These are phyloP conservation scores for Arxiozyma bovina DNA, from an alignment of 1,139 yeast genomes.

Conservation along the genomic window DNA sequence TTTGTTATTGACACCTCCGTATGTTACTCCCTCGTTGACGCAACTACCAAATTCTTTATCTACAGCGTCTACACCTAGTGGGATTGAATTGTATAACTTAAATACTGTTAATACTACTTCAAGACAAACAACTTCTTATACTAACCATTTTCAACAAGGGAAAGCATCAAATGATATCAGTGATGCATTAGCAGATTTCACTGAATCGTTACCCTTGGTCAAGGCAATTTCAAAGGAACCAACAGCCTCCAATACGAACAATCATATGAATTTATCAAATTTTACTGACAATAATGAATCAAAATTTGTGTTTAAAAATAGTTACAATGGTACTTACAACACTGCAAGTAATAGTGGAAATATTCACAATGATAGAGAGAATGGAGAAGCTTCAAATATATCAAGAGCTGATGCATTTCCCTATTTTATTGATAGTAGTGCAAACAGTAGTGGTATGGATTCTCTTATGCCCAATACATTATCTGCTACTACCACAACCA, in stretches of 20 bases:
- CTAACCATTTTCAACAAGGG: not conserved
- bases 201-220: not conserved
- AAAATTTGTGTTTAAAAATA: not conserved
- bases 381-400: not conserved
- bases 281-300: not conserved
- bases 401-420: conserved; percentile 5
- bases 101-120: not conserved
- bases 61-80: conserved; percentile 21
- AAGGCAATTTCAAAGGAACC: not conserved
- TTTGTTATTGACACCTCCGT: conserved; percentile 19
- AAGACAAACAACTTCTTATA: not conserved
- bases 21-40: conserved; percentile 15
- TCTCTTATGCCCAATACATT: conserved; percentile 22
- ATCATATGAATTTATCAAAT: not conserved
- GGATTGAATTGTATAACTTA: not conserved
- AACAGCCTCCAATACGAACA: not conserved
- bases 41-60: conserved; percentile 18
- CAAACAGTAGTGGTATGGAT: conserved; percentile 21
- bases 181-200: not conserved
- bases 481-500: conserved; percentile 15
- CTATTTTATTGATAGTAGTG: conserved; percentile 15
- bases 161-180: not conserved
- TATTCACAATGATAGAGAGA: not conserved
- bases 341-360: not conserved
- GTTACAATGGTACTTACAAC: not conserved